Evolutionary conservation across 768 basidiomycete species (phyloP), one percentile per base, ranked within the genome.

Genomic region (Ramaria sp.): DNA sequence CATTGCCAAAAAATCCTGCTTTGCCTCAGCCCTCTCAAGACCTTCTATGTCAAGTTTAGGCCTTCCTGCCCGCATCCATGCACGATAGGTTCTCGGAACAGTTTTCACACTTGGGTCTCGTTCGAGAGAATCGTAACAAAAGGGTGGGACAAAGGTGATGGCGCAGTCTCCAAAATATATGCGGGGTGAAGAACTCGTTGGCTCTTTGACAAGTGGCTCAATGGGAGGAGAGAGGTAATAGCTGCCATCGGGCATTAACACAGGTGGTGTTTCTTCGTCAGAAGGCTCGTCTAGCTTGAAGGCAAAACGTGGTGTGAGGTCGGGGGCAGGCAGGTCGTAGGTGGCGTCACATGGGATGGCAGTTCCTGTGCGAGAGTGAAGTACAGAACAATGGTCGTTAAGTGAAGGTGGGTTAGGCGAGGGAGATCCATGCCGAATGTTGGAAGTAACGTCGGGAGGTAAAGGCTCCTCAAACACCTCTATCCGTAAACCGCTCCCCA

Each of bases 11-110:
- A 55, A 55, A 24, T 55, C 53, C 2, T 22, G 28, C 36, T 55
- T 55, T 37, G 43, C 44, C 2, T 55, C 53, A 10, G 16, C 25
- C 32, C 53, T 34, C 39, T 34, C 39, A 15, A 41, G 42, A 47
- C 53, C 53, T 18, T 55, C 53, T 38, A 55, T 24, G 13, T 55
- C 53, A 43, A 55, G 22, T 32, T 32, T 55, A 12, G 53, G 53
- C 32, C 53, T 44, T 44, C 53, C 53, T 9, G 53, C 18, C 20
- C 53, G 22, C 16, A 34, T 32, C 53, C 53, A 55, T n/a, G 53
- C 42, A 32, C 53, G 53, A 32, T 55, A 55, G 28, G 47, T 55
- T 3, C 53, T 20, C 27, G 53, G 53, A 25, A 48, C 53, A 16
- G 42, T 27, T 28, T 48, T 55, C 5, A 55, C 43, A 34, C 24